phyloP scores from a whole-genome alignment of 208 protist species.

The Acanthamoeba sp. region DNA sequence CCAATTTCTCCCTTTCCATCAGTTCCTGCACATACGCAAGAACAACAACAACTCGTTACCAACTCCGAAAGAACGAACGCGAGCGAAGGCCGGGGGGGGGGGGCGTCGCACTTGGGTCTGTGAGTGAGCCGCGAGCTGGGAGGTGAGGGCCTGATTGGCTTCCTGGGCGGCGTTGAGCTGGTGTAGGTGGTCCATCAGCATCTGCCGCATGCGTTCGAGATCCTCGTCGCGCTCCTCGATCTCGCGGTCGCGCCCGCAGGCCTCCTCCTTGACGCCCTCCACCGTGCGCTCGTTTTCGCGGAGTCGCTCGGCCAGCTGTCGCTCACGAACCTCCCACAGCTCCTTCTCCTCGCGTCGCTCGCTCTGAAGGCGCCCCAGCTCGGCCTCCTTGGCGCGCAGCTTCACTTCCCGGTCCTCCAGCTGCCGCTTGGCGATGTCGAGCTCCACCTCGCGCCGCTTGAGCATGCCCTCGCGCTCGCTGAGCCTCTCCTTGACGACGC shows the following conservation, averaged over 20 bases:
- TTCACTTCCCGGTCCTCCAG: constrained; percentile 32
- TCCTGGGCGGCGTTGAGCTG: constrained; percentile 23
- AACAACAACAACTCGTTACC: not conserved
- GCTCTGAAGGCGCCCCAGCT: not conserved
- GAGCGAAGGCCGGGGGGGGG: not conserved
- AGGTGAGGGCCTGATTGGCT: not conserved
- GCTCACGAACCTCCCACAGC: constrained; percentile 49
- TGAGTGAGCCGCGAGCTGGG: not conserved
- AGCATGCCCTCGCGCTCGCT: constrained; percentile 31
- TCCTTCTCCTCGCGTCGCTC: constrained; percentile 53
- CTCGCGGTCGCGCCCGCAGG: not conserved
- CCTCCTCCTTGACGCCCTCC: constrained; percentile 38
- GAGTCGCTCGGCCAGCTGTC: constrained; percentile 22
- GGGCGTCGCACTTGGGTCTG: not conserved
- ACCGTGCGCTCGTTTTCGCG: constrained; percentile 9
- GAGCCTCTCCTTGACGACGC: constrained; percentile 36
- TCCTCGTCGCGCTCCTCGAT: constrained; percentile 9
- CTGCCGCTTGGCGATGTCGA: constrained; percentile 50
- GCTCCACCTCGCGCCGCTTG: constrained; percentile 49
- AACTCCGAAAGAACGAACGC: not conserved
- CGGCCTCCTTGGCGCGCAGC: constrained; percentile 38
- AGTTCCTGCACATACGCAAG: not conserved
- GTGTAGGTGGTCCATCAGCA: constrained; percentile 7
- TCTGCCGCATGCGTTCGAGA: constrained; percentile 39
- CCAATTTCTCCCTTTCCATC: constrained; percentile 1